phyloP scores from a whole-genome alignment of 2,329 filamentous ascomycete genomes.

The Sporothrix pallida region DNA sequence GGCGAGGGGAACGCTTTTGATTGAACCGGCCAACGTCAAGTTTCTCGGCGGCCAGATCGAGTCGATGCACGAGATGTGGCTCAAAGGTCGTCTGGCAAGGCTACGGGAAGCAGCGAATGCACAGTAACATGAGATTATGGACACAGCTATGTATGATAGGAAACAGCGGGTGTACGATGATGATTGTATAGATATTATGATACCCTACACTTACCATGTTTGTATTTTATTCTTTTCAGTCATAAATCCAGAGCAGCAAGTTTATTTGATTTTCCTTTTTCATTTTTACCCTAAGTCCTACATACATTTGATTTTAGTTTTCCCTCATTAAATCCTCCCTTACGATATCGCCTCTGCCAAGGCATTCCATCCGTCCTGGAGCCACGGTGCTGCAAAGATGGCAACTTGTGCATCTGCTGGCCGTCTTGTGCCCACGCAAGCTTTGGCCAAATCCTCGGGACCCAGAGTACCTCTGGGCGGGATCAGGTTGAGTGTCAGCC shows the following conservation, averaged over 20 bases:
- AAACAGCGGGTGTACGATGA: not conserved
- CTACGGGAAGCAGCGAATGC: slow-evolving; percentile 61
- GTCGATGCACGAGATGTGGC: slow-evolving; percentile 78
- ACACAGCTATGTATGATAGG: not conserved
- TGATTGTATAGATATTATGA: slow-evolving; percentile 10
- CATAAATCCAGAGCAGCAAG: not conserved
- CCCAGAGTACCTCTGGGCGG: slow-evolving; percentile 73
- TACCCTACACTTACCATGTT: not conserved
- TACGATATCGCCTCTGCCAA: slow-evolving; percentile 51
- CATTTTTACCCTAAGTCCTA: not conserved
- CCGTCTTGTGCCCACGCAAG: slow-evolving; percentile 75
- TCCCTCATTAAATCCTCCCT: not conserved
- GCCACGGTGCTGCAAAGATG: slow-evolving; percentile 84
- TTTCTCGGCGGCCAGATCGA: slow-evolving; percentile 90
- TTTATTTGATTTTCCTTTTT: not conserved
- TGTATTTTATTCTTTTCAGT: not conserved
- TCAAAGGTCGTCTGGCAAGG: slow-evolving; percentile 69
- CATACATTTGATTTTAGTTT: not conserved
- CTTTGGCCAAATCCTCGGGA: slow-evolving; percentile 71
- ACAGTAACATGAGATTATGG: not conserved
- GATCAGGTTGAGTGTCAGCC: slow-evolving; percentile 75
- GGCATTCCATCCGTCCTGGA: slow-evolving; percentile 66
- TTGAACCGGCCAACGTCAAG: slow-evolving; percentile 71
- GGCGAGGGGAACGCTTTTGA: slow-evolving; percentile 76
- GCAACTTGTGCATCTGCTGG: slow-evolving; percentile 77